These are phyloP conservation scores for Pueraria montana DNA, from an alignment of 306 rosid species.

Conservation along the genomic window DNA sequence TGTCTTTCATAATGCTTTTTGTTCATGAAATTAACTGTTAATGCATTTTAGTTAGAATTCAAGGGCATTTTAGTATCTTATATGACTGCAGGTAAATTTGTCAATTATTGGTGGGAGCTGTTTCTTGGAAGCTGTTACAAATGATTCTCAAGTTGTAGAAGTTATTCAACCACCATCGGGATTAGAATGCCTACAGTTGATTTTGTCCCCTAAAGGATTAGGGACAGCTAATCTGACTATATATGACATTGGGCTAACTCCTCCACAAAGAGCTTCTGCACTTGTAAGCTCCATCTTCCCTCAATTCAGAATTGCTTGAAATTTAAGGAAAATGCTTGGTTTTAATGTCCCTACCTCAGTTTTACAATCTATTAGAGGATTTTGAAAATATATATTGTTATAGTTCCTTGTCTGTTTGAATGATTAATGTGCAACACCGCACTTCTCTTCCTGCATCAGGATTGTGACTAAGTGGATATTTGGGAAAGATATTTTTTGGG, in stretches of 20 bases:
- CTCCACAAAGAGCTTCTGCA: conserved; percentile 80
- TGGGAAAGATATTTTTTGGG: neutral
- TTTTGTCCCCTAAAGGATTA: conserved; percentile 80
- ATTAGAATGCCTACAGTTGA: conserved; percentile 71
- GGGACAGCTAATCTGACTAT: conserved; percentile 84
- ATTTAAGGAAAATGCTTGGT: conserved; percentile 33
- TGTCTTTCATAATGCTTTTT: conserved; percentile 20
- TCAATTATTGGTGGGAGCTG: conserved; percentile 96
- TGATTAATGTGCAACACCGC: neutral
- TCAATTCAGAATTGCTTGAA: conserved; percentile 36
- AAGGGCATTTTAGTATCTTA: conserved; percentile 27
- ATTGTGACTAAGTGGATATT: neutral
- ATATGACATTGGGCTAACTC: conserved; percentile 80
- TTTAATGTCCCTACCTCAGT: conserved; percentile 29
- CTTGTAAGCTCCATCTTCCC: conserved; percentile 62
- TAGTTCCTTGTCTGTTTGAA: conserved; percentile 27
- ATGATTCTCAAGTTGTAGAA: conserved; percentile 85
- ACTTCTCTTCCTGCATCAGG: conserved; percentile 23
- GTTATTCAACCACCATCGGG: conserved; percentile 70
- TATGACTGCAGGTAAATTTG: conserved; percentile 66
- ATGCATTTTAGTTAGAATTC: conserved; percentile 22
- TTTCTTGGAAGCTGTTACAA: conserved; percentile 81
- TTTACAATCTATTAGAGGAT: conserved; percentile 23
- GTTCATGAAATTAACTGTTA: conserved; percentile 31
- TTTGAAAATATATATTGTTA: conserved; percentile 29